Base-by-base conservation (phyloP, 352 stramenopile genomes). In the Globisporangium paddicum region DNA sequence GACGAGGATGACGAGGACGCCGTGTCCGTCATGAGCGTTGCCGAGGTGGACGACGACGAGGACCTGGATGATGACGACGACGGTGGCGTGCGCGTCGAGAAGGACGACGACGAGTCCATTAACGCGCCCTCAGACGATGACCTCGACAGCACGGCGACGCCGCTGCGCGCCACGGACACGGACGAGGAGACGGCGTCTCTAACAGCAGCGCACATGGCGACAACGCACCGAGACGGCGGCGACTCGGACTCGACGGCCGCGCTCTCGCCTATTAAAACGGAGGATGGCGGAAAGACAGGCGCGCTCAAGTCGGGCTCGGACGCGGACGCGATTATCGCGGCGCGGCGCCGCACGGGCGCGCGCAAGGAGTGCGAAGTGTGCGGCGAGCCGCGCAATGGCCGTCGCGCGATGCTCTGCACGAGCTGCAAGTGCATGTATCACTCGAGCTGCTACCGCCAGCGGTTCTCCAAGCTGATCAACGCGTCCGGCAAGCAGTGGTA, bases 371-470 rank as follows among this genome's bases (percentile, higher is more conserved):
- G 82, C 44, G 71, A 89, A 41, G 75, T 84, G 48, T 93, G 82
- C 48, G 72, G 86, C 44, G 80, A 93, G 59, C 79, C 75, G 34
- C 80, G 82, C 32, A 89, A 90, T 57, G 82, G 80, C 35, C 75
- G 82, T 13, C 81, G 81, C n/a, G 85, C 82, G 25, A 71, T 95
- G 64, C 66, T 95, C 37, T 95, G 85, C 54, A 66, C 73, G 32
- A 75, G 74, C 56, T 95, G 85, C 68, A 90, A 91, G 69, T 76
- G 74, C 57, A 92, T 92, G 78, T 95, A 90, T 48, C 85, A 95
- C 71, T 75, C 74, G 34, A 93, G 79, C 57, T 95, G 85, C 74
- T 92, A 87, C 62, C 82, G 85, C 34, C 84, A 90, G 58, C 78
- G 89, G 63, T 90, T 83, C 57, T 62, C 70, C 28, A 92, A 92